phyloP scores from a whole-genome alignment of 2,329 filamentous ascomycete species.

The Podosphaera xanthii region DNA sequence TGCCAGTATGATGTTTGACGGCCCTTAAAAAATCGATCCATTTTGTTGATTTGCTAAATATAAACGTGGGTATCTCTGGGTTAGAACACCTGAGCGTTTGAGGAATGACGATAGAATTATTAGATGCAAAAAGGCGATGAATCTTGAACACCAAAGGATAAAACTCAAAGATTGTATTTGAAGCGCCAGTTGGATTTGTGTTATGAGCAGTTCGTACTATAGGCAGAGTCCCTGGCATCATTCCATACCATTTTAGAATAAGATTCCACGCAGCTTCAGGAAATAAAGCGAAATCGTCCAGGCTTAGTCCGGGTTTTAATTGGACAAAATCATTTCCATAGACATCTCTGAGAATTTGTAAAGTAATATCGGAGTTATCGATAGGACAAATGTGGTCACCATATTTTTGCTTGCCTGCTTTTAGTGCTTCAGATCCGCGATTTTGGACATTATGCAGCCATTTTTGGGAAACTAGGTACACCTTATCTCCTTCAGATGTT shows the following conservation, averaged over 20 bases:
- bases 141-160: conserved; percentile 70
- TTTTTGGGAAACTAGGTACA: conserved; percentile 52
- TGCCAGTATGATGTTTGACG: conserved; percentile 43
- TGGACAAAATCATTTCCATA: conserved; percentile 39
- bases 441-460: conserved; percentile 60
- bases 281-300: conserved; percentile 56
- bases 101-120: conserved; percentile 31
- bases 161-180: conserved; percentile 61
- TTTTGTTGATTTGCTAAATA: conserved; percentile 46
- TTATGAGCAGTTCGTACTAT: conserved; percentile 63
- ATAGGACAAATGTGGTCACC: conserved; percentile 47
- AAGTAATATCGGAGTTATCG: conserved; percentile 67
- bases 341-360: conserved; percentile 31
- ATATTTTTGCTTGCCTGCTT: conserved; percentile 33
- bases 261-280: conserved; percentile 63
- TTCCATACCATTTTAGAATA: conserved; percentile 61
- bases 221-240: conserved; percentile 43
- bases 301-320: conserved; percentile 43
- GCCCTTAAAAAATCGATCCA: conserved; percentile 56
- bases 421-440: conserved; percentile 33
- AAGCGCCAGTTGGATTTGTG: conserved; percentile 31
- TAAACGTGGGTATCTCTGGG: conserved; percentile 38
- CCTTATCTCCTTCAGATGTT: conserved; percentile 47
- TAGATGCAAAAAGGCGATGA: conserved; percentile 48
- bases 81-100: conserved; percentile 34